These are phyloP conservation scores for Adansonia madagascariensis DNA, from an alignment of 441 rosid species.

Conservation along the genomic window DNA sequence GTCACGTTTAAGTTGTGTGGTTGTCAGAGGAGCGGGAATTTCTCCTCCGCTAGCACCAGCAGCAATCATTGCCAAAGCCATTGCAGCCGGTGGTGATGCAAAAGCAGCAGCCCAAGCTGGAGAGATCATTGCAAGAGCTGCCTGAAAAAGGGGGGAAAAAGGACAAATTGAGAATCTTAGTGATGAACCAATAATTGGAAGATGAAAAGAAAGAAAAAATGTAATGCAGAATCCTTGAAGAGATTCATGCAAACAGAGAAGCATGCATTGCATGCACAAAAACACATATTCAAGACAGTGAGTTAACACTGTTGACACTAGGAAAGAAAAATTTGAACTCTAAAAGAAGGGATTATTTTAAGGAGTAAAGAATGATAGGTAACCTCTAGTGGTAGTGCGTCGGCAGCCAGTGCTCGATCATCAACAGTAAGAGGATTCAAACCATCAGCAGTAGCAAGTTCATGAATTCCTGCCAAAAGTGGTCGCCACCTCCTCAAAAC, in stretches of 20 bases:
- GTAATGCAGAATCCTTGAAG: slow-evolving; percentile 2
- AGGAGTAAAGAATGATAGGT: slow-evolving; percentile 26
- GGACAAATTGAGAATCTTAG: slow-evolving; percentile 15
- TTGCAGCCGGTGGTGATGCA: slow-evolving; percentile 99
- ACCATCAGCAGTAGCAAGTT: slow-evolving; percentile 98
- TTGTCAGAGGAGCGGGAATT: slow-evolving; percentile 64
- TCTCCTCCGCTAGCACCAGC: slow-evolving; percentile 99
- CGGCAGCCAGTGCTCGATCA: slow-evolving; percentile 97
- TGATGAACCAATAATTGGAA: slow-evolving; percentile 9
- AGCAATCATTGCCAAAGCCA: slow-evolving; percentile 99
- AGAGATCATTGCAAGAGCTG: slow-evolving; percentile 94
- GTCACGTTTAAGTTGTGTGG: slow-evolving; percentile 76
- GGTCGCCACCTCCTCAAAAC: slow-evolving; percentile 99
- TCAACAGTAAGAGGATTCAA: slow-evolving; percentile 93
- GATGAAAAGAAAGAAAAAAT: slow-evolving; percentile 16
- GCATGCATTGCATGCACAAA: not conserved
- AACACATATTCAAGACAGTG: not conserved
- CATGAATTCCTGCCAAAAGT: slow-evolving; percentile 95
- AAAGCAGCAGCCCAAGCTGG: slow-evolving; percentile 99
- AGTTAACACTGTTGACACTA: slow-evolving; percentile 23
- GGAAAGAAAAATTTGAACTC: slow-evolving; percentile 29
- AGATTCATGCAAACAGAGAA: not conserved
- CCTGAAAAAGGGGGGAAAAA: slow-evolving; percentile 49
- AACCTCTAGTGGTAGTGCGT: slow-evolving; percentile 94
- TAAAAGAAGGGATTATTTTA: slow-evolving; percentile 23